phyloP scores from a whole-genome alignment of 495 filamentous ascomycete species.

The Polyplosphaeria fusca region DNA sequence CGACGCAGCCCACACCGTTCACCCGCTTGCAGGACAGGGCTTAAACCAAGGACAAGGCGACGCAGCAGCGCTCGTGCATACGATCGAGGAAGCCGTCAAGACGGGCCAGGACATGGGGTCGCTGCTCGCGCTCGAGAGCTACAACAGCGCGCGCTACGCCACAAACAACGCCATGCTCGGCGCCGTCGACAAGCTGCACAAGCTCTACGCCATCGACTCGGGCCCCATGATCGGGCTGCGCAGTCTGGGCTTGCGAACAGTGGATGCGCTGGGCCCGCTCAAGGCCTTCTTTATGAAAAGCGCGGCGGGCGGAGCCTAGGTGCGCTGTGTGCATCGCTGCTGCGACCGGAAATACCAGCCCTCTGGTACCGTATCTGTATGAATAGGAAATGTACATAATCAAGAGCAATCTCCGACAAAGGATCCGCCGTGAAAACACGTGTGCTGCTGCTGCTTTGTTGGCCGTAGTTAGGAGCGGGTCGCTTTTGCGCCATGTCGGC shows the following conservation, averaged over 20 bases:
- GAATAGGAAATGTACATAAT: too few relatives aligned
- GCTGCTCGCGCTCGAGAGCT: conserved; percentile 70
- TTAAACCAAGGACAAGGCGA: conserved; percentile 92
- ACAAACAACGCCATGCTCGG: conserved; percentile 83
- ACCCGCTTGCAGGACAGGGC: conserved; percentile 91
- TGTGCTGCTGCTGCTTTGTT: too few relatives aligned
- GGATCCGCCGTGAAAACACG: too few relatives aligned
- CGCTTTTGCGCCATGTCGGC: conserved; percentile 8
- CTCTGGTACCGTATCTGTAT: too few relatives aligned
- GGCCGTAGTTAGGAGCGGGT: too few relatives aligned
- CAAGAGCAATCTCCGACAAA: too few relatives aligned
- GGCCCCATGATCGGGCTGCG: conserved; percentile 75
- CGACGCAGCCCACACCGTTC: conserved; percentile 91
- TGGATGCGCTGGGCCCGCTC: conserved; percentile 71
- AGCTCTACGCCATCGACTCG: conserved; percentile 74
- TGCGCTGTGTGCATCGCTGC: too few relatives aligned
- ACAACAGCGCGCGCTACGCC: conserved; percentile 72
- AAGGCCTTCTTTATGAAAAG: conserved; percentile 88
- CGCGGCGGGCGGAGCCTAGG: conserved; percentile 60
- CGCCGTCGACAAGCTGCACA: conserved; percentile 89
- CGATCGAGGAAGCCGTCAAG: conserved; percentile 70
- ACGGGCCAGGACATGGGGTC: conserved; percentile 76
- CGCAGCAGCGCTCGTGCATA: conserved; percentile 67
- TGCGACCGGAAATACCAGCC: too few relatives aligned
- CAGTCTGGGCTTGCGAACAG: conserved; percentile 69